Evolutionary conservation across 2,329 filamentous ascomycete genomes (phyloP).

Genomic region (Botrytis galanthina): DNA sequence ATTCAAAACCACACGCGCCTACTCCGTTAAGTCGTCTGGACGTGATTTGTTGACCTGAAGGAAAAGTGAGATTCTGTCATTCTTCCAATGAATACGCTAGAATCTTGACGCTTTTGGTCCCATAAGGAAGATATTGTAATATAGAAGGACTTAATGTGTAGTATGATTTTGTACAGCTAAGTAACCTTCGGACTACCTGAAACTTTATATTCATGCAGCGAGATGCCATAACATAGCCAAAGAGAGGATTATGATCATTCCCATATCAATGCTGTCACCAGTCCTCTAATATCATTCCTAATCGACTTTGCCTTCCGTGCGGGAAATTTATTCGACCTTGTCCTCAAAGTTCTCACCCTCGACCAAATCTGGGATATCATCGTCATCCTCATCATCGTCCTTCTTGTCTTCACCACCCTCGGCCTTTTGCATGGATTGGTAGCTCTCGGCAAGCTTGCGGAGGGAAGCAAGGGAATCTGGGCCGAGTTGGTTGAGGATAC

Average conservation of each 20-base stretch:
- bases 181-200: slow-evolving; percentile 36
- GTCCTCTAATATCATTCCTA: slow-evolving; percentile 22
- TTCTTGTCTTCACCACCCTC: slow-evolving; percentile 74
- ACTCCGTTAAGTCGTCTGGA: not conserved
- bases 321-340: slow-evolving; percentile 56
- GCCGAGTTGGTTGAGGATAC: slow-evolving; percentile 99
- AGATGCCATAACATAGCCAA: slow-evolving; percentile 25
- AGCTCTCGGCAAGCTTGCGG: slow-evolving; percentile 97
- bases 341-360: slow-evolving; percentile 98
- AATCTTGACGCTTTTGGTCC: not conserved
- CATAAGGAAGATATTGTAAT: slow-evolving; percentile 10
- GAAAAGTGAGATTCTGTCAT: not conserved
- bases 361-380: slow-evolving; percentile 96
- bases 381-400: slow-evolving; percentile 67
- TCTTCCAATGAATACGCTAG: not conserved
- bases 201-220: slow-evolving; percentile 30
- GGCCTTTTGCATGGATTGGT: slow-evolving; percentile 98
- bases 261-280: slow-evolving; percentile 27
- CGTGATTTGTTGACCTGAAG: not conserved
- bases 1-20: not conserved
- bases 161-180: slow-evolving; percentile 39
- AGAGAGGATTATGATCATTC: slow-evolving; percentile 24
- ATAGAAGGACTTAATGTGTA: slow-evolving; percentile 28
- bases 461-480: slow-evolving; percentile 97
- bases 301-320: slow-evolving; percentile 3